Evolutionary conservation across 164 flowering plant genomes (phyloP), one percentile per base, ranked within the genome.

Genomic region (Amborella trichopoda): DNA sequence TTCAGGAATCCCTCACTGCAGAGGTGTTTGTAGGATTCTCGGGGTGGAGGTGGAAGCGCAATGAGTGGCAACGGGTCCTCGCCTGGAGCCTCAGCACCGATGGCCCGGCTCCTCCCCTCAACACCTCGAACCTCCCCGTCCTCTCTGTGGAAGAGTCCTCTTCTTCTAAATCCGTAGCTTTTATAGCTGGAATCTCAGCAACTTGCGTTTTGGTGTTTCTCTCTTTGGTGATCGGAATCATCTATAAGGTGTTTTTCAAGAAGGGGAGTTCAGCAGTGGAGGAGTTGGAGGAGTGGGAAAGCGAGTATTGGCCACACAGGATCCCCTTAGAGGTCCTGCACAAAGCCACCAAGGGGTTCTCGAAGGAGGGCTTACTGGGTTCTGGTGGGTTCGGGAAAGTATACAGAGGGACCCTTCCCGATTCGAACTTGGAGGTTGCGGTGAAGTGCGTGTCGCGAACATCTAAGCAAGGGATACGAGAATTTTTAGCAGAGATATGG

Each of bases 21-120:
- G 62, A 69, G n/a, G 81, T 87, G 96, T 83, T 36, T 53, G 77
- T 81, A 1, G 96, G 94, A 28, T 87, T 87, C 49, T 83, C 94
- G 0, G 81, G 85, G 1, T 87, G 88, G 0, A 60, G 72, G 10
- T 51, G 39, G 4, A 58, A 53, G 1, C 78, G 83, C 81, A 64
- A 77, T 16, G 94, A 83, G 53, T 62, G 63, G 0, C 90, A 71
- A 54, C 67, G 87, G 58, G 46, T 87, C 36, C 50, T 83, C 9
- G 85, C 93, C 20, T 87, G 94, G 94, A 83, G 91, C 52, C 70
- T 81, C 2, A 77, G 78, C 40, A 78, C 76, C 36, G 43, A 54
- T 1, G 93, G 89, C 1, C 38, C 39, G 13, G 77, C 80, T 0
- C 60, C 73, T 39, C 80, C 73, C 4, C 63, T 86, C 1, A 76